Base-by-base conservation (phyloP, 306 rosid genomes). In the Lathyrus aphaca region DNA sequence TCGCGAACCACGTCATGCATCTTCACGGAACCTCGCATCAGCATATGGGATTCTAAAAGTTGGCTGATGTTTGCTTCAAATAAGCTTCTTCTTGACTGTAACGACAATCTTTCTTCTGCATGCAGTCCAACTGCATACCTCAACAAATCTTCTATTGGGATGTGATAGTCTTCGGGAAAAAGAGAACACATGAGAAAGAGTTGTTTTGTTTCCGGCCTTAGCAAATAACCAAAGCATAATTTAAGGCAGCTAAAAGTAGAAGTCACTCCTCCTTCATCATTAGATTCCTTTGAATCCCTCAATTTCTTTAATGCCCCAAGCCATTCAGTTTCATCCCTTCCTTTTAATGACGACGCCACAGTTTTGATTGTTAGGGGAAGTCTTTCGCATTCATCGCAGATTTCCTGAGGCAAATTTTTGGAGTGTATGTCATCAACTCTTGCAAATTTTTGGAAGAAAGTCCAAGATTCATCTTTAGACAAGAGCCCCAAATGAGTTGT, bases 1-100 rank as follows among this genome's bases (percentile, higher is more conserved):
- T 64, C 78, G 1, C 72, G 78, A 2, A 74, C 65, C 65, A 39
- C 8, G 48, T 64, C 65, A 64, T 64, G 72, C 78, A 74, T 64
- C 65, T 64, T 74, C 10, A 74, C 45, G 2, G 7, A 21, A 29
- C 12, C 42, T 14, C 0, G 37, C 43, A 8, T 30, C 25, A 58
- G 0, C 43, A 58, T 30, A 8, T 21, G 15, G n/a, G 44, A n/a
- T 6, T 57, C 13, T 8, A 57, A 15, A n/a, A 57, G 42, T 40
- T 21, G 21, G 16, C 38, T 72, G n/a, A n/a, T 9, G 48, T 46
- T 42, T 38, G 5, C 29, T n/a, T 6, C 0, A 0, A 72, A 14
- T 3, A 23, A 29, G 29, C 62, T 48, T 40, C 69, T 72, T 3
- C 5, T 13, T 19, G 6, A n/a, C 10, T 58, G 5, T 8, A 58